These are phyloP conservation scores for Blakeslea trispora DNA, from an alignment of 371 early-diverging fungal genomes.

Conservation along the genomic window DNA sequence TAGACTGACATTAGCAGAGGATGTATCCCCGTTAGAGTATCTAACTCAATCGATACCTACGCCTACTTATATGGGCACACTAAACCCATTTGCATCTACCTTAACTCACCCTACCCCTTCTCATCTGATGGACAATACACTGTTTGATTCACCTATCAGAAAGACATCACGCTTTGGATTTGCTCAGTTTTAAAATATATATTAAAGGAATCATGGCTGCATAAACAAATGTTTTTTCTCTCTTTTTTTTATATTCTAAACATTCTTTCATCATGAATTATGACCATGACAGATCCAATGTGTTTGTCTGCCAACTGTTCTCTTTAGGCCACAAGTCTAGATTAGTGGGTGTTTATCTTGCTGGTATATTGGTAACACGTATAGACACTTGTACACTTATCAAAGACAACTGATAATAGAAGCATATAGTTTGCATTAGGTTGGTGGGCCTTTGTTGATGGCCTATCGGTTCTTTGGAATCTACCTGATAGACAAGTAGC, in stretches of 20 bases:
- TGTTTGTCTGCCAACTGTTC: constrained; percentile 31
- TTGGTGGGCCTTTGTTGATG: constrained; percentile 86
- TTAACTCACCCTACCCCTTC: not conserved
- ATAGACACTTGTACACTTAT: too few relatives aligned
- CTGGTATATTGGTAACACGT: constrained; percentile 49
- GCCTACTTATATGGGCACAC: constrained; percentile 40
- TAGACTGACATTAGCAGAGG: not conserved
- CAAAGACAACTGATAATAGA: not conserved
- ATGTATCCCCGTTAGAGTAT: constrained; percentile 38
- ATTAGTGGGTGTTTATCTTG: constrained; percentile 46
- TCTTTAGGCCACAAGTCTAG: constrained; percentile 46
- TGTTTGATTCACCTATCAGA: constrained; percentile 41
- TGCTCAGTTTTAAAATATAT: constrained; percentile 34
- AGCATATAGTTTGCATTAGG: constrained; percentile 66
- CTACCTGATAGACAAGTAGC: constrained; percentile 35
- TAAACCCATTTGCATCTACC: constrained; percentile 45
- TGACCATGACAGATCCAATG: constrained; percentile 7
- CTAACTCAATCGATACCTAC: constrained; percentile 38
- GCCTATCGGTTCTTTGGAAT: constrained; percentile 39
- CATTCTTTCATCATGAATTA: too few relatives aligned
- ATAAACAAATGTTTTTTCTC: too few relatives aligned
- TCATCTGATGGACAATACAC: not conserved
- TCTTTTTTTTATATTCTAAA: too few relatives aligned
- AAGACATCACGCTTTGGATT: constrained; percentile 51
- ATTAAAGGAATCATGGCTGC: too few relatives aligned